Base-by-base conservation (phyloP, 169 alveolate species). In the Ichthyophthirius multifiliis region DNA sequence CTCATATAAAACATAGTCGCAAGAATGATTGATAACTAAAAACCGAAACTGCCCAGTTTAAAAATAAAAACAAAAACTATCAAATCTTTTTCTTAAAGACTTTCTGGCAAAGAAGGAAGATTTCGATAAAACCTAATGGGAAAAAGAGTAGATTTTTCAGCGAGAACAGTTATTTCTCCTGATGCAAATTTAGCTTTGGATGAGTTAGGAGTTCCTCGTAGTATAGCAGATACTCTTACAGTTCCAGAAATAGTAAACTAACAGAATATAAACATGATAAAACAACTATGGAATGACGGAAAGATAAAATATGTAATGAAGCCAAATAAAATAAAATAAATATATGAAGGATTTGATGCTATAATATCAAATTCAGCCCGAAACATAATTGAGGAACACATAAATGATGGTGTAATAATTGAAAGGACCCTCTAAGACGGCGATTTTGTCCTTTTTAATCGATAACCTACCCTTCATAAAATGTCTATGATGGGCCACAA, bases 401-500 rank as follows among this genome's bases (percentile, higher is more conserved):
- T 81, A 10, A 73, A 81, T 37, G 64, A 83, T 48, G 95, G 99
- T 12, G 98, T 97, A 85, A 96, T 95, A 18, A 99, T 99, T 23
- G 99, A 99, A 91, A 94, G 99, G 62, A 99, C 98, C 90, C 93
- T 99, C 96, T 97, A 96, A 65, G 99, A 98, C 83, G 99, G 98
- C 30, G 99, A 99, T 92, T 97, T 89, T 89, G 99, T 99, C 15
- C 93, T 98, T 39, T 99, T 99, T 90, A 99, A 99, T 93, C 94
- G 99, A 41, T 99, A 99, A 90, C 99, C 99, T 0, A 97, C 99
- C n/a, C 90, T 99, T 77, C 99, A 99, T 94, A 99, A 99, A 92
- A 98, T 99, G 99, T 95, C 99, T 89, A 97, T 99, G 92, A 99
- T 99, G 99, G 99, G 99, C 0, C 99, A 99, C 91, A 89, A 96